phyloP scores from a whole-genome alignment of 2,329 filamentous ascomycete species.

The Colletotrichum falcatum region DNA sequence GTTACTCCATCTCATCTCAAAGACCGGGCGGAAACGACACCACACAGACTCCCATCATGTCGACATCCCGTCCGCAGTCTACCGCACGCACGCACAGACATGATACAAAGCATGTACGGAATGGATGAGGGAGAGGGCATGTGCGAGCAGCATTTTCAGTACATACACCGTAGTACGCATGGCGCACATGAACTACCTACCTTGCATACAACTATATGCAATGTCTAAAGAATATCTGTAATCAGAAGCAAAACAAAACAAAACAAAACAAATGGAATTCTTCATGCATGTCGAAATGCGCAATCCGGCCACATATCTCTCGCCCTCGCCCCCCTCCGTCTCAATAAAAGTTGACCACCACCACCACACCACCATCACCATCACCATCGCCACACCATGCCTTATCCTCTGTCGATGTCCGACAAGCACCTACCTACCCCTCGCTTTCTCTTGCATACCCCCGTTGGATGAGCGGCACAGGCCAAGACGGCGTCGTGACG shows the following conservation, averaged over 20 bases:
- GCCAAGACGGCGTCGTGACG: conserved; percentile 24
- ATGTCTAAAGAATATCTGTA: background rate
- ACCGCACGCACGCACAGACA: conserved; percentile 15
- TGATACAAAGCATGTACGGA: background rate
- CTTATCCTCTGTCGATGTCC: conserved; percentile 9
- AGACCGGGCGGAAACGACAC: background rate
- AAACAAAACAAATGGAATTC: background rate
- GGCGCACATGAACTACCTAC: too few species aligned
- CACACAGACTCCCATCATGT: conserved; percentile 16
- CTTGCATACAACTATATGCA: too few species aligned
- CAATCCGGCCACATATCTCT: conserved; percentile 21
- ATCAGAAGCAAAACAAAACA: too few species aligned
- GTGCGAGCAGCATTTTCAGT: background rate
- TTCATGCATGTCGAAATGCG: conserved; percentile 15
- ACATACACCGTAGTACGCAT: too few species aligned
- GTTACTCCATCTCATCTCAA: conserved; percentile 1
- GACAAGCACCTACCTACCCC: conserved; percentile 18
- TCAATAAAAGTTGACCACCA: background rate
- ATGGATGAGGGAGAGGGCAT: background rate
- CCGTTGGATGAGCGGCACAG: conserved; percentile 25
- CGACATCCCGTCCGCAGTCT: conserved; percentile 11
- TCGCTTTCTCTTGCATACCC: conserved; percentile 17
- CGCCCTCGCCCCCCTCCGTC: background rate
- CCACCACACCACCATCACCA: background rate
- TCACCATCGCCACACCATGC: conserved; percentile 28